Evolutionary conservation across 2,329 filamentous ascomycete species (phyloP).

Genomic region (Diplodia seriata): DNA sequence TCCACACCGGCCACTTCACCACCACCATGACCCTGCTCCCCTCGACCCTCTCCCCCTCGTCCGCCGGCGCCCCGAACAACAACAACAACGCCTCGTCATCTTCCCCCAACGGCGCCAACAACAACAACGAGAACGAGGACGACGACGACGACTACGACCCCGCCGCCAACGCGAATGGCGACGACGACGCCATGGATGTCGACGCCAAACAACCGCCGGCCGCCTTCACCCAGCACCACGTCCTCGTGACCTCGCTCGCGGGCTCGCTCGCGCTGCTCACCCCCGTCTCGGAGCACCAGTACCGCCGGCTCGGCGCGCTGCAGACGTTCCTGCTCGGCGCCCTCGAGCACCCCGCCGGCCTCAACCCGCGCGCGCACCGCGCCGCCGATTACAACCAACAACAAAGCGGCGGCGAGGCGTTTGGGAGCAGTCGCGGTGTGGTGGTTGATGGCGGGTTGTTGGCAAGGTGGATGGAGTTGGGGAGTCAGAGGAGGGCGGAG

Average conservation of each 20-base stretch:
- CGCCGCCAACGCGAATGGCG: constrained; percentile 36
- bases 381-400: constrained; percentile 49
- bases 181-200: constrained; percentile 49
- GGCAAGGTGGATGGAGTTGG: constrained; percentile 76
- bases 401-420: no score
- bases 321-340: constrained; percentile 79
- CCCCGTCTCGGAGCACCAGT: constrained; percentile 77
- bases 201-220: constrained; percentile 44
- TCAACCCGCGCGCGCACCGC: constrained; percentile 85
- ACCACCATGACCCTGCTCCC: constrained; percentile 79
- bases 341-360: constrained; percentile 76
- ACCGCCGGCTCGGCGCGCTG: constrained; percentile 82
- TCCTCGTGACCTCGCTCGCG: constrained; percentile 76
- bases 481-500: constrained; percentile 73
- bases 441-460: constrained; percentile 78
- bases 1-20: constrained; percentile 82
- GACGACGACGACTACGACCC: constrained; percentile 42
- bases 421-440: constrained; percentile 56
- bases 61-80: constrained; percentile 42
- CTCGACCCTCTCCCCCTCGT: constrained; percentile 61
- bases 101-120: constrained; percentile 39
- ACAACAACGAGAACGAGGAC: constrained; percentile 41
- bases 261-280: constrained; percentile 80
- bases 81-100: constrained; percentile 33
- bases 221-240: constrained; percentile 43